A percentile compares a stretch with the other conserved stretches of the same genome.
These are phyloP conservation scores for Micractinium conductrix DNA, from an alignment of 139 green algal species.

Conservation along the genomic window DNA sequence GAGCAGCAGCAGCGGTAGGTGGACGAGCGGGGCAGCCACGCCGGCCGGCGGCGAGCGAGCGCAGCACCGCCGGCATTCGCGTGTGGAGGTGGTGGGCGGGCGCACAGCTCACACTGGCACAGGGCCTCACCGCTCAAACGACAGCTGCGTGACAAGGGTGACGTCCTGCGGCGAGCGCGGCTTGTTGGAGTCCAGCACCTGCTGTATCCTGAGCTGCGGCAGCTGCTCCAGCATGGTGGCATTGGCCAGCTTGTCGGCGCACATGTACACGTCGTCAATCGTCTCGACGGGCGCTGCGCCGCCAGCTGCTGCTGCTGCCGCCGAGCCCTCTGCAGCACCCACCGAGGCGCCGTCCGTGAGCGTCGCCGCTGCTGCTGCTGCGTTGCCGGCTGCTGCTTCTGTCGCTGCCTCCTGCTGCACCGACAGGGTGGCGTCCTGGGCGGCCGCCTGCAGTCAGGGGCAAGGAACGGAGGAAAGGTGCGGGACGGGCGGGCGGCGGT, in stretches of 20 bases:
- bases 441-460: neutral
- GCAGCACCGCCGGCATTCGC: neutral
- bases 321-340: neutral
- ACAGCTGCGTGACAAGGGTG: conserved; percentile 57
- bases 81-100: neutral
- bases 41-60: neutral
- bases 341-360: neutral
- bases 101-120: neutral
- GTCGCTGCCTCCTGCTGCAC: conserved; percentile 21
- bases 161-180: conserved; percentile 37
- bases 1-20: neutral
- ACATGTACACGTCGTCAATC: conserved; percentile 41
- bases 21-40: no score
- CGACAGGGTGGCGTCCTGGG: neutral
- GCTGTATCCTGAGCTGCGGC: conserved; percentile 48
- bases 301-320: neutral
- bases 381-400: conserved; percentile 18
- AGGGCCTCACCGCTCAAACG: conserved; percentile 37
- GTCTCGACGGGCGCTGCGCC: neutral
- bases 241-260: conserved; percentile 23
- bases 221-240: conserved; percentile 29
- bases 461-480: no score
- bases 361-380: neutral
- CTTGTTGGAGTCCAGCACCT: conserved; percentile 34
- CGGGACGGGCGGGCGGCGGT: no score